A percentile compares a stretch with the other conserved stretches of the same genome.
Evolutionary conservation across 352 stramenopile species (phyloP).

Genomic region (Thraustochytrium sp.): DNA sequence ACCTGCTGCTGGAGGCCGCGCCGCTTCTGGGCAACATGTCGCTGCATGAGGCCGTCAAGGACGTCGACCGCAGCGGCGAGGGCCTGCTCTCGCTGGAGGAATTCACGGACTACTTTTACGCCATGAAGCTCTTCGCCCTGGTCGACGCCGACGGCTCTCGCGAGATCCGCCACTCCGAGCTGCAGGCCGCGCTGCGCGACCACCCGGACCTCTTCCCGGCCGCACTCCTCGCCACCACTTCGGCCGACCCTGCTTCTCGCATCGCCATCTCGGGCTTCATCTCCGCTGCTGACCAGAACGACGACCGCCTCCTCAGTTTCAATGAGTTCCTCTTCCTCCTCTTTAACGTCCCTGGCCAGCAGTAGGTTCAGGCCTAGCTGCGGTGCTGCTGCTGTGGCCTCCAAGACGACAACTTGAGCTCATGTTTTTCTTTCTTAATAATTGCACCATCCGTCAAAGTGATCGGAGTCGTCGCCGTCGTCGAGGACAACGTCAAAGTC

Average conservation of each 20-base stretch:
- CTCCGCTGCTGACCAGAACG: not conserved
- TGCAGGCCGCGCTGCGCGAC: not conserved
- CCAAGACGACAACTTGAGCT: no score
- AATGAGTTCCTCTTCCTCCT: slow-evolving; percentile 6
- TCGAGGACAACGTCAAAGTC: no score
- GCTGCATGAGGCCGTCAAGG: not conserved
- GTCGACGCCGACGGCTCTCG: not conserved
- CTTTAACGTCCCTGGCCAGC: not conserved
- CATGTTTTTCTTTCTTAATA: no score
- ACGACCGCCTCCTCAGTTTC: not conserved
- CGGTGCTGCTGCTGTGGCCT: no score
- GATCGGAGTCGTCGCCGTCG: no score
- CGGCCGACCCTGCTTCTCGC: not conserved
- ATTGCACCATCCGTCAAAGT: no score
- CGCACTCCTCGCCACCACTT: not conserved
- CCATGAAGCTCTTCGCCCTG: slow-evolving; percentile 22
- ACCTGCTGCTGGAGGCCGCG: not conserved
- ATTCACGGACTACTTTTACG: slow-evolving; percentile 37
- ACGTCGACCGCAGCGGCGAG: slow-evolving; percentile 7
- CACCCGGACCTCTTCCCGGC: not conserved
- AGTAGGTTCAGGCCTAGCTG: not conserved
- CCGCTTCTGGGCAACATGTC: not conserved
- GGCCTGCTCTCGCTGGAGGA: not conserved
- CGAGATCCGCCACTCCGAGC: slow-evolving; percentile 8
- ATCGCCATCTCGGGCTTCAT: slow-evolving; percentile 19